Evolutionary conservation across 2,329 filamentous ascomycete genomes (phyloP).

Genomic region (Fusarium haematococcum): DNA sequence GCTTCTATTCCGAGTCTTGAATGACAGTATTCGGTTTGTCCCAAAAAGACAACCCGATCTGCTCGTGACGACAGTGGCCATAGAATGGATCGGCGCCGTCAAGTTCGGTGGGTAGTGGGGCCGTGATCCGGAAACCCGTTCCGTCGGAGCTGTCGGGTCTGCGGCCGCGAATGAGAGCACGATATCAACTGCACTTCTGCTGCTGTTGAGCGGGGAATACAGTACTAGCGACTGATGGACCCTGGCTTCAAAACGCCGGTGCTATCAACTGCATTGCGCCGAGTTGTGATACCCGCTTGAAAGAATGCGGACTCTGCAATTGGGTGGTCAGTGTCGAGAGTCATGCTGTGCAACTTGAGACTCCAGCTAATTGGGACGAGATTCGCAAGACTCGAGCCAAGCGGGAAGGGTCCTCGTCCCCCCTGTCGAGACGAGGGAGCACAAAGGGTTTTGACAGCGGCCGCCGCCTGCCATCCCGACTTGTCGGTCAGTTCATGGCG

Average conservation of each 20-base stretch:
- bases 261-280: background rate
- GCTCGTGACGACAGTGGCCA: background rate
- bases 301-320: background rate
- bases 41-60: background rate
- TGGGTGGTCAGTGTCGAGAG: background rate
- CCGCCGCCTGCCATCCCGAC: constrained; percentile 6
- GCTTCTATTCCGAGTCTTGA: background rate
- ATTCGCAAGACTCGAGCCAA: background rate
- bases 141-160: background rate
- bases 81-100: background rate
- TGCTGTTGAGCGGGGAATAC: background rate
- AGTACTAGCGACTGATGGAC: background rate
- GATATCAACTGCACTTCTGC: background rate
- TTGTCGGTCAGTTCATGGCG: constrained; percentile 6
- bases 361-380: background rate
- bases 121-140: background rate
- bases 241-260: background rate
- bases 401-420: background rate
- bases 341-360: background rate
- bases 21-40: background rate
- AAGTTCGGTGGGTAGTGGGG: background rate
- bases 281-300: background rate
- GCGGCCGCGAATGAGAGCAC: background rate
- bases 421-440: constrained; percentile 2
- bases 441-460: constrained; percentile 7